Evolutionary conservation across 2,329 filamentous ascomycete genomes (phyloP), one percentile per base, ranked within the genome.

Genomic region (Cryphonectria parasitica): DNA sequence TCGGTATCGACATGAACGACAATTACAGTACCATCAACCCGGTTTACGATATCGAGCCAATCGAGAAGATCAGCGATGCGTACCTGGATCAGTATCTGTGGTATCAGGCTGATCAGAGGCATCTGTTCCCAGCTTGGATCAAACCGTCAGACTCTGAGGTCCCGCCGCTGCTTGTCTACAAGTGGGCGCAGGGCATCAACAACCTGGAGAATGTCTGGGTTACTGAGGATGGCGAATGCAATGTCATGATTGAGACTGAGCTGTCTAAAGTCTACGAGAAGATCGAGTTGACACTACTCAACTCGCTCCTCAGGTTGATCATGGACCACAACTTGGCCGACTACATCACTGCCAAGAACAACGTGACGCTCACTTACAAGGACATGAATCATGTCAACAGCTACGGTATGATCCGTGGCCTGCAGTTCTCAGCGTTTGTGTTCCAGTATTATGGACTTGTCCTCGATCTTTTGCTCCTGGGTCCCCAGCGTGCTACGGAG

Each of bases 341-440:
- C 80, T 99, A 99, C 82, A 99, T 99, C 78, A 98, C 95, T 0
- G 94, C 95, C 52, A 99, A 99, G 88, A 99, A 99, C 86, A 99
- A 99, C 78, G 96, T 99, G 17, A 95, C 98, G 80, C 88, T 99
- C 73, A 98, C 97, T 73, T 99, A 99, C 86, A 99, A 99, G 84
- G 96, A 99, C 77, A 99, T 99, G 96, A 98, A 98, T 78, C 96
- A 99, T 78, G 96, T 97, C 79, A 99, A 99, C 83, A 97, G 94
- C 79, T 99, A 98, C 79, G 96, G 96, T 75, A 92, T 99, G 92
- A 98, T 99, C 77, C 94, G 96, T 77, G 96, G 97, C 75, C 87
- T 99, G 22, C 97, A 99, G 75, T 99, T 99, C 83, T 98, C 96
- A 1, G 96, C 94, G 0, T 99, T 99, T 74, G 96, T 99, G 31